Evolutionary conservation across 768 basidiomycete species (phyloP), one percentile per base, ranked within the genome.

Genomic region (Hemileccinum impolitum): DNA sequence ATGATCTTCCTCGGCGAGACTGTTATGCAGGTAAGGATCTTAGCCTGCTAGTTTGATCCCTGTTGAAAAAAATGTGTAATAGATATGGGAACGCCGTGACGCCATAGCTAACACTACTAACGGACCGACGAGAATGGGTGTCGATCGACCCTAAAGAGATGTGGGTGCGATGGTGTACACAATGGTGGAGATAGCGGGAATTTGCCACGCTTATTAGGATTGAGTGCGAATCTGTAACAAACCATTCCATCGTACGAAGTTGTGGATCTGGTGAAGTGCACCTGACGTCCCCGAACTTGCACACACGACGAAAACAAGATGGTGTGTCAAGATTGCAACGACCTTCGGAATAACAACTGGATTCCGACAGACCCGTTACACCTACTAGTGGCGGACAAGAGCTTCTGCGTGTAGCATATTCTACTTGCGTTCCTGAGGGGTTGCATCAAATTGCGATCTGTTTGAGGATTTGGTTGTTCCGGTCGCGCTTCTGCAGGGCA

Each of bases 1-100:
- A 94, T 99, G 91, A 95, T 99, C 46, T 94, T 96, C 66, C 73
- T 99, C 31, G 95, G 94, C 23, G 96, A 98, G 68, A 91, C 88
- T n/a, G 87, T 95, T 28, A 72, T 99, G 43, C 96, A 99, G 80
- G 94, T 94, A 53, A 51, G 61, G 8, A 39, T 38, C 39, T 43
- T 35, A 17, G 49, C 25, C 32, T 47, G 15, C 23, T 19, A 26
- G 18, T 51, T 48, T 40, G 21, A 42, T 13, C 49, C 26, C 39
- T 25, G 34, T 44, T 58, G 47, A 64, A 49, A 64, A 49, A 50
- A 58, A 15, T 36, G 8, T 38, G 25, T 23, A 43, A 32, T 59
- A 84, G 83, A 81, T 85, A 59, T 85, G 83, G 83, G 82, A 84
- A 67, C 74, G 77, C 54, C 73, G 82, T 57, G 66, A 64, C 43